phyloP scores from a whole-genome alignment of 2,329 filamentous ascomycete genomes.

The Talaromyces sp. region DNA sequence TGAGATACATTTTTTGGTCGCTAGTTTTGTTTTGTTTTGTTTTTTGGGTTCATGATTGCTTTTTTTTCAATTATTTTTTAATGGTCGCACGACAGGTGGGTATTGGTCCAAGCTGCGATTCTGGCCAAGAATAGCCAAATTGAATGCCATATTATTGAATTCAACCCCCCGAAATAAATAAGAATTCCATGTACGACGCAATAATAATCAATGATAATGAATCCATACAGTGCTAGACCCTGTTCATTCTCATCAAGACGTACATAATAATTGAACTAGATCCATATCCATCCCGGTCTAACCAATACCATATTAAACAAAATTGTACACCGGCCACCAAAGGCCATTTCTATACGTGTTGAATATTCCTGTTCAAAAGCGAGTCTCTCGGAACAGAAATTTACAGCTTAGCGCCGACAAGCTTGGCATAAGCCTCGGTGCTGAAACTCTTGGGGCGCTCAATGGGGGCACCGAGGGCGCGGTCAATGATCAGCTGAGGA shows the following conservation, averaged over 20 bases:
- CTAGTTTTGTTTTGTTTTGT: neutral
- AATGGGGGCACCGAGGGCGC: slow-evolving; percentile 91
- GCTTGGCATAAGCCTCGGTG: slow-evolving; percentile 93
- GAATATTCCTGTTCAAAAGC: neutral
- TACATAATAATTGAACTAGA: slow-evolving; percentile 30
- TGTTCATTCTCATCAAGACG: slow-evolving; percentile 28
- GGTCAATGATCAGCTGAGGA: slow-evolving; percentile 99
- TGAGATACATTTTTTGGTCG: neutral
- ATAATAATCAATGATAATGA: neutral
- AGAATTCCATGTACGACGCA: neutral
- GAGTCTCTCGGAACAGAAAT: slow-evolving; percentile 15
- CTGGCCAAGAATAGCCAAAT: too few relatives aligned
- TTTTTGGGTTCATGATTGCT: neutral
- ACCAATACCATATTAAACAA: slow-evolving; percentile 5
- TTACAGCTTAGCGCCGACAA: slow-evolving; percentile 87
- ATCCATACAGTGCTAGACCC: slow-evolving; percentile 21
- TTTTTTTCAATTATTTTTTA: neutral
- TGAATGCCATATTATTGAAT: too few relatives aligned
- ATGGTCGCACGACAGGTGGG: neutral
- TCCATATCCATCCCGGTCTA: slow-evolving; percentile 19
- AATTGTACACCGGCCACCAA: slow-evolving; percentile 1
- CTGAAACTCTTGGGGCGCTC: slow-evolving; percentile 99
- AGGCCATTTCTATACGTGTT: slow-evolving; percentile 16
- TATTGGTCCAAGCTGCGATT: neutral
- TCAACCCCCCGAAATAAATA: neutral